Percentiles rank a stretch among this genome's conserved stretches.
phyloP scores from a whole-genome alignment of 495 filamentous ascomycete species.

The Trichodelitschia bisporula region DNA sequence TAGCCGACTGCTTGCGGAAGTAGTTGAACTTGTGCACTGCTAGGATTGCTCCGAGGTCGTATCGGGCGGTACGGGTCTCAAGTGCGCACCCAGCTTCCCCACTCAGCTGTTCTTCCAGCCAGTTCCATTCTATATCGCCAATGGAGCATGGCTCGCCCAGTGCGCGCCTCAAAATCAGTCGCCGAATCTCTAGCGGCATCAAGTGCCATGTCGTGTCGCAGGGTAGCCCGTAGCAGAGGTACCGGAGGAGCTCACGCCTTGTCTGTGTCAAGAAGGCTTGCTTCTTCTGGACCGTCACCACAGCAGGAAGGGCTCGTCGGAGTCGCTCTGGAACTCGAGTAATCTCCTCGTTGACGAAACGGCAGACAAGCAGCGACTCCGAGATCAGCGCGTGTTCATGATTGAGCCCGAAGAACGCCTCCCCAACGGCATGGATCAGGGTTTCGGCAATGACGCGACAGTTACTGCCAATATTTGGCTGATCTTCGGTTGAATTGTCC shows the following conservation, averaged over 20 bases:
- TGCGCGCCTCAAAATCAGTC: constrained; percentile 10
- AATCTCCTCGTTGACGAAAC: constrained; percentile 2
- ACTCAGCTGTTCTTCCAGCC: constrained; percentile 9
- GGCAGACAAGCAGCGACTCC: constrained; percentile 20
- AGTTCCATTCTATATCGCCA: constrained; percentile 7
- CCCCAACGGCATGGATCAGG: constrained; percentile 26
- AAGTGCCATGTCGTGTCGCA: constrained; percentile 13
- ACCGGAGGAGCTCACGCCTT: constrained; percentile 7
- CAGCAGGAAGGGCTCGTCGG: no score
- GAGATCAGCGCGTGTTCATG: constrained; percentile 25
- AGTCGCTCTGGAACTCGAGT: constrained; percentile 9
- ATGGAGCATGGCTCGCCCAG: constrained; percentile 7
- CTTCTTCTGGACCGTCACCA: no score
- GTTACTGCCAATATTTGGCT: constrained; percentile 21
- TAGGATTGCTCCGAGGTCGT: constrained; percentile 12
- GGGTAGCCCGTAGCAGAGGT: constrained; percentile 13
- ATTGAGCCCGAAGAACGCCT: constrained; percentile 22
- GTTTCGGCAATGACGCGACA: constrained; percentile 28
- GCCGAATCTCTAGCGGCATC: constrained; percentile 9
- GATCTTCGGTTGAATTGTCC: constrained; percentile 11
- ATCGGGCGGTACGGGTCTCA: constrained; percentile 8
- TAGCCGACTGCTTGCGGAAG: constrained; percentile 1
- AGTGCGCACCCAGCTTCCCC: constrained; percentile 9
- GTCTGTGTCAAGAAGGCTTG: constrained; percentile 4
- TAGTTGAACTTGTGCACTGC: constrained; percentile 9